These are phyloP conservation scores for Hippophae rhamnoides DNA, from an alignment of 306 rosid genomes.

Conservation along the genomic window DNA sequence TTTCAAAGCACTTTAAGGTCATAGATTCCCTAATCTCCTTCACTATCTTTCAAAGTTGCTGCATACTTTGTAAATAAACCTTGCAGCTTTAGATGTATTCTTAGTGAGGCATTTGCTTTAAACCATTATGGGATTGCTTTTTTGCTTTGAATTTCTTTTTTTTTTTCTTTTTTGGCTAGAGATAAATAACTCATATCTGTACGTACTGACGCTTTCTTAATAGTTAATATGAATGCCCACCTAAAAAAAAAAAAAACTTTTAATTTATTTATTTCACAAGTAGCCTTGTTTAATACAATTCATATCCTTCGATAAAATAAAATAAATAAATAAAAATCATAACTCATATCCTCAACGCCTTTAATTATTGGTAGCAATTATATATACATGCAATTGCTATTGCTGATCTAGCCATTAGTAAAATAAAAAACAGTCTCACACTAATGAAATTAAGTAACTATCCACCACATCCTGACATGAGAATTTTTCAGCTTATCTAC, in stretches of 20 bases:
- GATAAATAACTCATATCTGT: not conserved
- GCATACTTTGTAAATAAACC: not conserved
- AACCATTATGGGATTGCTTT: too few relatives aligned
- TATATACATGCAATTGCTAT: too few relatives aligned
- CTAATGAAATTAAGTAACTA: too few relatives aligned
- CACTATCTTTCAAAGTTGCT: conserved; percentile 8
- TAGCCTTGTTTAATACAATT: not conserved
- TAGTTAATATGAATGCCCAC: not conserved
- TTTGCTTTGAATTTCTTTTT: not conserved
- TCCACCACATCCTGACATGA: too few relatives aligned
- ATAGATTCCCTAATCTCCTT: not conserved
- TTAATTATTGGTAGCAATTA: too few relatives aligned
- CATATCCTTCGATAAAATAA: too few relatives aligned
- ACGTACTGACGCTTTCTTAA: too few relatives aligned
- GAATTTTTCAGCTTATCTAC: too few relatives aligned
- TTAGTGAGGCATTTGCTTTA: not conserved
- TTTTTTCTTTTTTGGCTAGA: not conserved
- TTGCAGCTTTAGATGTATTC: not conserved
- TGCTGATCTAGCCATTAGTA: too few relatives aligned
- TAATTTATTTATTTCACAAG: not conserved
- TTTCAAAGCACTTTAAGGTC: not conserved
- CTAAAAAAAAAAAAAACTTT: not conserved
- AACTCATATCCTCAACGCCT: too few relatives aligned
- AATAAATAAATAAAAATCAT: too few relatives aligned
- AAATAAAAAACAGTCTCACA: too few relatives aligned